A percentile compares a stretch with the other conserved stretches of the same genome.
Conservation (phyloP, 2,329 filamentous ascomycete species). For the Paraphaeosphaeria minitans region DNA sequence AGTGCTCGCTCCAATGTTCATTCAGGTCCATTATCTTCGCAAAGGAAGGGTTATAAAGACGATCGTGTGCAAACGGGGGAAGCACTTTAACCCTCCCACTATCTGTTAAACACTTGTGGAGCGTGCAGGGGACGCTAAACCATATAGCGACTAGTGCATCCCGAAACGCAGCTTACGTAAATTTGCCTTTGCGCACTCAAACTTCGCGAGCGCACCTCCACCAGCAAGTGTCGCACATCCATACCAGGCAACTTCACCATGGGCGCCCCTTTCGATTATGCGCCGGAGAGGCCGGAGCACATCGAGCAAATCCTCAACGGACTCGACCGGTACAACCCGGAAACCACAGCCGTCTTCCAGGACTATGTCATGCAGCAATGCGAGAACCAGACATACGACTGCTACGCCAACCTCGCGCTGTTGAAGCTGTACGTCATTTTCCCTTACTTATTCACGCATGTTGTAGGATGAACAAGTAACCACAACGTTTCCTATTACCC, state of each 20-base stretch:
- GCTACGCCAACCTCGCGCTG: constrained; percentile 94
- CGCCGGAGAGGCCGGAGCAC: constrained; percentile 87
- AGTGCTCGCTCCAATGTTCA: no score
- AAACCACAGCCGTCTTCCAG: constrained; percentile 92
- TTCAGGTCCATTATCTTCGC: no score
- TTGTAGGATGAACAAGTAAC: constrained; percentile 72
- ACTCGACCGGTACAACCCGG: constrained; percentile 97
- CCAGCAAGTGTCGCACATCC: constrained; percentile 30
- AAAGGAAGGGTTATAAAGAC: no score
- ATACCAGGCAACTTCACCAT: constrained; percentile 41
- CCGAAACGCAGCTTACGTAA: constrained; percentile 2
- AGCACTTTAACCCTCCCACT: no score
- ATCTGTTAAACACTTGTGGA: no score
- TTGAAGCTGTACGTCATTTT: constrained; percentile 84
- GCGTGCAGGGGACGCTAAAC: no score
- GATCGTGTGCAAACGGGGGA: no score
- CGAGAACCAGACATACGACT: constrained; percentile 91
- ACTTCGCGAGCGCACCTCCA: constrained; percentile 4
- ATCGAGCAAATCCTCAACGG: constrained; percentile 95
- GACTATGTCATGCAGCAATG: constrained; percentile 94
- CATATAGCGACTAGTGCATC: no score
- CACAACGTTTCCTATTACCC: constrained; percentile 99
- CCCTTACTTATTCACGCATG: neutral
- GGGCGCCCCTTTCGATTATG: constrained; percentile 75
- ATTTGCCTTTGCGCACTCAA: constrained; percentile 7